phyloP scores from a whole-genome alignment of 495 filamentous ascomycete species.

The Schizothecium vesticola region DNA sequence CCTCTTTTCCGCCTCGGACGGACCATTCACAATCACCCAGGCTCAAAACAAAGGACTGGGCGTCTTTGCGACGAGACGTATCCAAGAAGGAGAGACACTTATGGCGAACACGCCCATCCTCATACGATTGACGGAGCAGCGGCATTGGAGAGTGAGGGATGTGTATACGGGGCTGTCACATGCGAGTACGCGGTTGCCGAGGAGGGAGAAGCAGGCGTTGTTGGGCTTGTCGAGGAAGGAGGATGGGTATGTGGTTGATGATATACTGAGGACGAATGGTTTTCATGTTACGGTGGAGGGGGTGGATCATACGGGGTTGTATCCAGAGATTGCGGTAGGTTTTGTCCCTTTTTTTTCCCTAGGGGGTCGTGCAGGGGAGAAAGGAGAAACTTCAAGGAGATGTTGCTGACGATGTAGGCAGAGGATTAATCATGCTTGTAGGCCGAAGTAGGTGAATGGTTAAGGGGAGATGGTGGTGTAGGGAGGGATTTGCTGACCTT shows the following conservation, averaged over 20 bases:
- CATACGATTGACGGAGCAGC: not conserved
- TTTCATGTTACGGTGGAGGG: conserved; percentile 22
- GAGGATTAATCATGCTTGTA: conserved; percentile 32
- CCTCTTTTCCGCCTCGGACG: not conserved
- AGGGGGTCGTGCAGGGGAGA: not conserved
- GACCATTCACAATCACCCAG: not conserved
- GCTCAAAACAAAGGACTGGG: not conserved
- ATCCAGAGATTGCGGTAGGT: conserved; percentile 27
- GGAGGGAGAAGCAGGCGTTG: conserved; percentile 3
- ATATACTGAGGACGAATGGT: conserved; percentile 28
- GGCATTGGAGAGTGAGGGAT: not conserved
- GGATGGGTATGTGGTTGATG: conserved; percentile 25
- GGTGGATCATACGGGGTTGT: conserved; percentile 26
- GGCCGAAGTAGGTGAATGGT: conserved; percentile 23
- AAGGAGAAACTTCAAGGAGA: not conserved
- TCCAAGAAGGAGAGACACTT: not conserved
- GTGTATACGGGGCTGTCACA: not conserved
- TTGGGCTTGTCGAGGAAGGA: not conserved
- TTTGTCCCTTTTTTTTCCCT: too few relatives aligned
- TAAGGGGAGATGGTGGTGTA: not conserved
- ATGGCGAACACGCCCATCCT: not conserved
- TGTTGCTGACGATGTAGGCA: conserved; percentile 7
- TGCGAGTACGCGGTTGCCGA: not conserved
- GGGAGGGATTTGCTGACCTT: conserved; percentile 14
- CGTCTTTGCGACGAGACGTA: not conserved